Evolutionary conservation across 2,329 filamentous ascomycete species (phyloP).

Genomic region (Aureobasidium sp.): DNA sequence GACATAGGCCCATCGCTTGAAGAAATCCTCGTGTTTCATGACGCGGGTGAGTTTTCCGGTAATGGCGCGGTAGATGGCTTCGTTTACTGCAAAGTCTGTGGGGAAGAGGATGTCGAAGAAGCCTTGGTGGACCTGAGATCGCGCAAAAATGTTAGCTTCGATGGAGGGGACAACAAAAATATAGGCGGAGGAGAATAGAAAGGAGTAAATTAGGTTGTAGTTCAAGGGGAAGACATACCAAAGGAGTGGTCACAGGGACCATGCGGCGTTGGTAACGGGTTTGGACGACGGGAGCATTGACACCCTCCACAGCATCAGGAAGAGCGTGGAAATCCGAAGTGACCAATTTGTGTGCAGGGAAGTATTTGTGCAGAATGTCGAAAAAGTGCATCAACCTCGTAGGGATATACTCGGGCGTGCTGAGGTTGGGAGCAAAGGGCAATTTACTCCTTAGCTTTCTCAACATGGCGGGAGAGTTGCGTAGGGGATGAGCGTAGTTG

Average conservation of each 20-base stretch:
- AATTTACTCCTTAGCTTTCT: slow-evolving; percentile 54
- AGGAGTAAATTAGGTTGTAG: too few relatives aligned
- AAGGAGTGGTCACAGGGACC: slow-evolving; percentile 80
- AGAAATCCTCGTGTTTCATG: slow-evolving; percentile 80
- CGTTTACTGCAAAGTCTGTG: slow-evolving; percentile 84
- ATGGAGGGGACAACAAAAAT: too few relatives aligned
- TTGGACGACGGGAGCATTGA: slow-evolving; percentile 94
- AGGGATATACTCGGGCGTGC: slow-evolving; percentile 82
- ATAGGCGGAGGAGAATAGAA: too few relatives aligned
- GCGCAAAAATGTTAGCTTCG: too few relatives aligned
- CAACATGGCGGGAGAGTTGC: slow-evolving; percentile 39
- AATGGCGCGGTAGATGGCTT: slow-evolving; percentile 84
- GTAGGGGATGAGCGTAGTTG: slow-evolving; percentile 55
- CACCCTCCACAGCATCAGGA: slow-evolving; percentile 69
- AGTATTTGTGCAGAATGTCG: slow-evolving; percentile 76
- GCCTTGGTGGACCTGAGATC: slow-evolving; percentile 96
- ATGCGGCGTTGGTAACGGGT: slow-evolving; percentile 81
- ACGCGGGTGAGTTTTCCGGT: slow-evolving; percentile 87
- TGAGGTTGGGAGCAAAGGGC: slow-evolving; percentile 68
- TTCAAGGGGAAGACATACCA: slow-evolving; percentile 65
- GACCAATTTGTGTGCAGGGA: slow-evolving; percentile 80
- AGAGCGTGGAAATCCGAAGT: slow-evolving; percentile 85
- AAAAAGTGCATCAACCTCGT: slow-evolving; percentile 96
- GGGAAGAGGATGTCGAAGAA: slow-evolving; percentile 99
- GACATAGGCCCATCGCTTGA: slow-evolving; percentile 79